Evolutionary conservation across 495 filamentous ascomycete genomes (phyloP).

Genomic region (Lepidopterella palustris): DNA sequence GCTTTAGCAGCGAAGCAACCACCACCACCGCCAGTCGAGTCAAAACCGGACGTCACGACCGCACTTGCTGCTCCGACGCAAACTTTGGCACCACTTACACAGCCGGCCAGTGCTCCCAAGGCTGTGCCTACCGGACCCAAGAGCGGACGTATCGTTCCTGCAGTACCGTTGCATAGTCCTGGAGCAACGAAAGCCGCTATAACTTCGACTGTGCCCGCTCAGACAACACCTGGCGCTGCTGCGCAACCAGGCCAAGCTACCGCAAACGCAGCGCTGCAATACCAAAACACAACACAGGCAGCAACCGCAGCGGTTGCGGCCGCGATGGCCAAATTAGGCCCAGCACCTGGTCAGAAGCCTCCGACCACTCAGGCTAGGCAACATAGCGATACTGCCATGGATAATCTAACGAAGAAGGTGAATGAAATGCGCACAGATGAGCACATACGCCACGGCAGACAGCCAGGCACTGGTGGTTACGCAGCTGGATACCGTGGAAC

Average conservation of each 20-base stretch:
- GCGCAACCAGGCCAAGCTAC: conserved; percentile 31
- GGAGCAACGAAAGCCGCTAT: conserved; percentile 10
- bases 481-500: conserved; percentile 44
- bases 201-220: conserved; percentile 15
- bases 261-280: conserved; percentile 33
- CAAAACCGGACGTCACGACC: conserved; percentile 37
- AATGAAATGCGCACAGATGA: conserved; percentile 76
- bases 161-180: conserved; percentile 39
- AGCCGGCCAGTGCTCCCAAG: conserved; percentile 39
- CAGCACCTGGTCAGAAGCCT: conserved; percentile 41
- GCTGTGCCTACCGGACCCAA: conserved; percentile 55
- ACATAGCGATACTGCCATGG: conserved; percentile 47
- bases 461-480: conserved; percentile 30
- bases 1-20: conserved; percentile 24
- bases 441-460: conserved; percentile 27
- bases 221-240: conserved; percentile 16
- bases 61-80: conserved; percentile 34
- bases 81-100: conserved; percentile 21
- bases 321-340: conserved; percentile 76
- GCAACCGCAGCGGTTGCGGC: conserved; percentile 81
- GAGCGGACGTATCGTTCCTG: conserved; percentile 65
- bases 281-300: conserved; percentile 71
- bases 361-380: conserved; percentile 1
- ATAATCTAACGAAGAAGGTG: conserved; percentile 77
- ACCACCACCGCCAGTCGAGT: conserved; percentile 40